Evolutionary conservation across 768 basidiomycete genomes (phyloP).

Genomic region (Rhodotorula babjevae): DNA sequence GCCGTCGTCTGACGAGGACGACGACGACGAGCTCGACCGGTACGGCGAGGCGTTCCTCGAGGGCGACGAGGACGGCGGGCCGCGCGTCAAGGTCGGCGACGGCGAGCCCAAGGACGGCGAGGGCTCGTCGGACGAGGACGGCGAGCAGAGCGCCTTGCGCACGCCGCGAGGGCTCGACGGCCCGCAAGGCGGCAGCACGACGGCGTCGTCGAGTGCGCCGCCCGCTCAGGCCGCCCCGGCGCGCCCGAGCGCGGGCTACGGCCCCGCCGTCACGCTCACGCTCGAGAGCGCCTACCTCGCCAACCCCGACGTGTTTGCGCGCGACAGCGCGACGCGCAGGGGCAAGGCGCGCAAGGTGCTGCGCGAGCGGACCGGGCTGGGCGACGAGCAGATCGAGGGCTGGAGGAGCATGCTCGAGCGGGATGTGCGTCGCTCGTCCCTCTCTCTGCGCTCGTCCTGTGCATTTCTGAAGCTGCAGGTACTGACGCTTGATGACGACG

Average conservation of each 20-base stretch:
- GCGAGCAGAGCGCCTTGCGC: constrained; percentile 45
- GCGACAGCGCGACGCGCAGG: constrained; percentile 67
- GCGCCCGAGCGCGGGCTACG: constrained; percentile 9
- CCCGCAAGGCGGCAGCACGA: constrained; percentile 41
- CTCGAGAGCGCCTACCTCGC: constrained; percentile 72
- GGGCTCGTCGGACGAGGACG: constrained; percentile 52
- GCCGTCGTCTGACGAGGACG: constrained; percentile 48
- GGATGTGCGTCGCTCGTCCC: constrained; percentile 58
- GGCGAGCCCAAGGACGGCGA: constrained; percentile 14
- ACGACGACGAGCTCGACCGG: constrained; percentile 45
- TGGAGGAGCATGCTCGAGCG: constrained; percentile 86
- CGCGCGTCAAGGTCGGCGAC: constrained; percentile 1
- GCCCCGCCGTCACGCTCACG: constrained; percentile 54
- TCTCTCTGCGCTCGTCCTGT: background rate
- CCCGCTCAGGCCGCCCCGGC: background rate
- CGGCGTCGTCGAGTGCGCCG: constrained; percentile 48
- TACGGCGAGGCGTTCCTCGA: constrained; percentile 50
- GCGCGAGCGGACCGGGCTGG: constrained; percentile 63
- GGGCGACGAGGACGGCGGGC: background rate
- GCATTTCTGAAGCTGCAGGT: too few relatives aligned
- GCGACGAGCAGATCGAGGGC: constrained; percentile 82
- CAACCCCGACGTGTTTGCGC: constrained; percentile 69
- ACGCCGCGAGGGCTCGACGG: background rate
- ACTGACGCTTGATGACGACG: background rate
- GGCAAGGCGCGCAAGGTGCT: constrained; percentile 61